Conservation (phyloP, 352 stramenopile genomes). For the Globisporangium camurandrum region DNA sequence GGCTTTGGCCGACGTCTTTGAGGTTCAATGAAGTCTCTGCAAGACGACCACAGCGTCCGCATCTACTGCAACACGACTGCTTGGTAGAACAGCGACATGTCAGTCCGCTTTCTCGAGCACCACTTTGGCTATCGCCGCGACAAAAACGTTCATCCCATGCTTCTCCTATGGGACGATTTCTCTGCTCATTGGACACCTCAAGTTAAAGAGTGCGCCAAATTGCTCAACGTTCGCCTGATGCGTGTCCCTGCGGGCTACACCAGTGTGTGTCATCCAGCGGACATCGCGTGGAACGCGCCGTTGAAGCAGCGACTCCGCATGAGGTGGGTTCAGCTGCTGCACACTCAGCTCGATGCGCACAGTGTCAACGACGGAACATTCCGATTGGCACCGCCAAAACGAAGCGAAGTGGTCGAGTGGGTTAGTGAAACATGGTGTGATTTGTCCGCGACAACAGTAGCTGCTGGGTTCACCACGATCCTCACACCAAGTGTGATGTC, state of each 20-base stretch:
- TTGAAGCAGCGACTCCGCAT: slow-evolving; percentile 1
- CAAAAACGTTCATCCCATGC: background rate
- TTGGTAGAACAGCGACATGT: slow-evolving; percentile 24
- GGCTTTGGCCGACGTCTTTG: slow-evolving; percentile 17
- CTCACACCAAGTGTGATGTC: background rate
- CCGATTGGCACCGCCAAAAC: background rate
- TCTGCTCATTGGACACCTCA: slow-evolving; percentile 2
- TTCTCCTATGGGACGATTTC: slow-evolving; percentile 11
- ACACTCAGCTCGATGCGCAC: slow-evolving; percentile 3
- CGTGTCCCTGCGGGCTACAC: slow-evolving; percentile 3
- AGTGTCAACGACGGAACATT: background rate
- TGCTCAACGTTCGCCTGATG: background rate
- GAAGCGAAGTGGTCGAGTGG: background rate
- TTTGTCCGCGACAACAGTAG: background rate
- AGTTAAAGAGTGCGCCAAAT: background rate
- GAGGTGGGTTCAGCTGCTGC: slow-evolving; percentile 2
- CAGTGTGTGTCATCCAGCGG: slow-evolving; percentile 7
- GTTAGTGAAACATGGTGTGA: slow-evolving; percentile 1
- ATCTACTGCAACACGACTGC: slow-evolving; percentile 20
- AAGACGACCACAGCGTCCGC: slow-evolving; percentile 4
- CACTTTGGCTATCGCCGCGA: slow-evolving; percentile 10
- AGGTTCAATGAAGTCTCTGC: slow-evolving; percentile 9
- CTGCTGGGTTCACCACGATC: background rate
- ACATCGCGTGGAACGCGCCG: slow-evolving; percentile 5
- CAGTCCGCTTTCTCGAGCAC: slow-evolving; percentile 15